Percentiles rank a stretch among this genome's conserved stretches.
phyloP scores from a whole-genome alignment of 305 asterid genomes.

The Solanum chacoense region DNA sequence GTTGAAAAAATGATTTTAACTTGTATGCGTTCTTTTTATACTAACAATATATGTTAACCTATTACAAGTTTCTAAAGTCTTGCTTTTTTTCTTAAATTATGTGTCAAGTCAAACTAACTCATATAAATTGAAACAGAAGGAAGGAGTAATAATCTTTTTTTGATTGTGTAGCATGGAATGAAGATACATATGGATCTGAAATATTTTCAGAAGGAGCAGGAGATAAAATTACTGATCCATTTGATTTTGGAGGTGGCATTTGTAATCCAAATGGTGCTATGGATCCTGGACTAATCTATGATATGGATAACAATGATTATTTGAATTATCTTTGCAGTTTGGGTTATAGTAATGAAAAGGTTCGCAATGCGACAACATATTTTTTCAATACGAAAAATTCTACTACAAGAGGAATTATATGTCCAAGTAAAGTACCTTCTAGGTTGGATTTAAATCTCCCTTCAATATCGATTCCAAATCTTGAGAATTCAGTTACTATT shows the following conservation, averaged over 20 bases:
- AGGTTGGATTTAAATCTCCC: background rate
- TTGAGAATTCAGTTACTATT: background rate
- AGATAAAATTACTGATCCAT: background rate
- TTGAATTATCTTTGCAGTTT: background rate
- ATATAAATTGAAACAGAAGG: no score
- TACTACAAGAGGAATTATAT: background rate
- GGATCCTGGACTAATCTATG: background rate
- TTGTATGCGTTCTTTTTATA: background rate
- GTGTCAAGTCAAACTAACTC: background rate
- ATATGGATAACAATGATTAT: background rate
- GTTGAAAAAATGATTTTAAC: background rate
- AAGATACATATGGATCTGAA: background rate
- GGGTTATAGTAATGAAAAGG: background rate
- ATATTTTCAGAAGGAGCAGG: background rate
- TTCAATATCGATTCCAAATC: background rate
- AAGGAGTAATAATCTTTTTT: no score
- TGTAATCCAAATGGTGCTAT: background rate
- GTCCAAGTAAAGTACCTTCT: background rate
- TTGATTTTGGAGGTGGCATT: background rate
- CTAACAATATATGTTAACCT: background rate
- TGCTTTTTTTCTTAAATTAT: no score
- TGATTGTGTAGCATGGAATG: background rate
- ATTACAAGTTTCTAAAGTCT: background rate
- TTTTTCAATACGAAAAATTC: background rate
- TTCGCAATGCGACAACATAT: background rate